Percentiles rank a stretch among this genome's conserved stretches.
Evolutionary conservation across 2,329 filamentous ascomycete species (phyloP).

Genomic region (Botrytis hyacinthi): DNA sequence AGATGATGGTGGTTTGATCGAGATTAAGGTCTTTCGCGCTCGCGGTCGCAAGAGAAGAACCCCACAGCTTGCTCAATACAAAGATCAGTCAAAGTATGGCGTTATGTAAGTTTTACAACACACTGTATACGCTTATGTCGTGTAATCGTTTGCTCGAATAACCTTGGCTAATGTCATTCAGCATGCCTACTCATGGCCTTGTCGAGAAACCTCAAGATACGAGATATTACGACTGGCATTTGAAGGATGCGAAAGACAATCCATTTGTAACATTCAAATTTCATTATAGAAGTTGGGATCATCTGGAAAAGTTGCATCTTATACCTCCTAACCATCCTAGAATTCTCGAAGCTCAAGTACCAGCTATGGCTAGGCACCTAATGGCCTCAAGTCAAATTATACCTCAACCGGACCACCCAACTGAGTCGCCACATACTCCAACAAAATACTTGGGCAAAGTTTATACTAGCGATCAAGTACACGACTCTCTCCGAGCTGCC

Average conservation of each 20-base stretch:
- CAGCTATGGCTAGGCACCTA: slow-evolving; percentile 12
- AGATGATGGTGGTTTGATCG: slow-evolving; percentile 55
- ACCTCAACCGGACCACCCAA: background rate
- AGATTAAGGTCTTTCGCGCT: slow-evolving; percentile 54
- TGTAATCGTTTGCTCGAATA: background rate
- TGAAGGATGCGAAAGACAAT: slow-evolving; percentile 50
- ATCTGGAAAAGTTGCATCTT: slow-evolving; percentile 49
- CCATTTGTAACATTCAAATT: slow-evolving; percentile 56
- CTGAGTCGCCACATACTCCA: slow-evolving; percentile 3
- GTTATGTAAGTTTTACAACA: slow-evolving; percentile 47
- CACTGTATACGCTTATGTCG: background rate
- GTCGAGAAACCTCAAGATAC: slow-evolving; percentile 51
- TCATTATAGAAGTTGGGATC: slow-evolving; percentile 54
- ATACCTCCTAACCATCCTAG: slow-evolving; percentile 36
- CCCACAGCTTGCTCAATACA: slow-evolving; percentile 45
- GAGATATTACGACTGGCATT: slow-evolving; percentile 52
- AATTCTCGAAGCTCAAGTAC: slow-evolving; percentile 10
- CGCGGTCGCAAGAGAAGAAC: slow-evolving; percentile 46
- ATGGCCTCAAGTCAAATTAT: background rate
- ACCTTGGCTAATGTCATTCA: slow-evolving; percentile 33
- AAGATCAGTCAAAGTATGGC: slow-evolving; percentile 50
- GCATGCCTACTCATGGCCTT: slow-evolving; percentile 53
- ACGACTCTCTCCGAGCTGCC: slow-evolving; percentile 7
- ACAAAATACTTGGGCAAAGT: slow-evolving; percentile 18
- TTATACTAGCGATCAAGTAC: slow-evolving; percentile 21